Evolutionary conservation across 306 rosid species (phyloP).

Genomic region (Luffa acutangula): DNA sequence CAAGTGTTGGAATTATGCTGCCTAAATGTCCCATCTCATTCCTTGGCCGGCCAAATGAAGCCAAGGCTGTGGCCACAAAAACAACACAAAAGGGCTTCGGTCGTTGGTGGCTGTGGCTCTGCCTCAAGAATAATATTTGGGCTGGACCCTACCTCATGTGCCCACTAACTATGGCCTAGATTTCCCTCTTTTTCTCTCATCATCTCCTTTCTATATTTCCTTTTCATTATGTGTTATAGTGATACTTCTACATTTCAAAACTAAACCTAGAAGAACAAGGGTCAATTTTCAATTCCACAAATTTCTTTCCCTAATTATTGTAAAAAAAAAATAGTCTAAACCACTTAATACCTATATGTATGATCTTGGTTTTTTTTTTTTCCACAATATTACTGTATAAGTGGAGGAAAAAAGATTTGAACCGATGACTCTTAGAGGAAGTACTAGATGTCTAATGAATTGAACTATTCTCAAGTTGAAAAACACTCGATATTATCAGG

Average conservation of each 20-base stretch:
- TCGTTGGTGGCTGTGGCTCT: neutral
- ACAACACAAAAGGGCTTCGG: neutral
- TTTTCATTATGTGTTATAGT: neutral
- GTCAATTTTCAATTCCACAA: neutral
- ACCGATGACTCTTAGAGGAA: neutral
- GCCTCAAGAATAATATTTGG: neutral
- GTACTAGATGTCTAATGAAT: neutral
- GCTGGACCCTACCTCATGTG: constrained; percentile 1
- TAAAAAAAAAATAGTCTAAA: neutral
- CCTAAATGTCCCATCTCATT: constrained; percentile 5
- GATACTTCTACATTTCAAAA: neutral
- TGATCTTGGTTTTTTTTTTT: neutral
- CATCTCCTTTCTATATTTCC: neutral
- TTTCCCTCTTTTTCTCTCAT: neutral
- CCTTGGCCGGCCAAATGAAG: neutral
- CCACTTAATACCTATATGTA: neutral
- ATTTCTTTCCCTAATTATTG: neutral
- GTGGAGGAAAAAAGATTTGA: neutral
- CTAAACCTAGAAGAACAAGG: too few species aligned
- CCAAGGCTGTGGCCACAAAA: neutral
- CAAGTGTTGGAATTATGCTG: constrained; percentile 2
- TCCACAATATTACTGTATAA: neutral
- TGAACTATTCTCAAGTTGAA: neutral
- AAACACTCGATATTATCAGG: too few species aligned
- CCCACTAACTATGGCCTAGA: neutral